Percentiles rank a stretch among this genome's conserved stretches.
Conservation (phyloP, 2,329 filamentous ascomycete genomes). For the Trichophaea hybrida region DNA sequence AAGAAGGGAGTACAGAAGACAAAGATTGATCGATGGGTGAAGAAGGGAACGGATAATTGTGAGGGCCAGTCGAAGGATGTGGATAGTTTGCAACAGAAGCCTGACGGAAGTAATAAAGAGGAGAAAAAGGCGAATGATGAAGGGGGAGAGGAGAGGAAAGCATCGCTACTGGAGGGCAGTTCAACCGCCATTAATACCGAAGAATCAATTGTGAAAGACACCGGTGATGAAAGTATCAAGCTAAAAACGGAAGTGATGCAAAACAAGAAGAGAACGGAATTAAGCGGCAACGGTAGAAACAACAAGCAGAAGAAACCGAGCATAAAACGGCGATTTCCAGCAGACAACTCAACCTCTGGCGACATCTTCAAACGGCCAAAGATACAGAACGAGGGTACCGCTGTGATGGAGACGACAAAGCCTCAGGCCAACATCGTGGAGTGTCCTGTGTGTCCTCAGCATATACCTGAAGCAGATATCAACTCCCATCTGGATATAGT, state of each 20-base stretch:
- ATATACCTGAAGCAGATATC: not conserved
- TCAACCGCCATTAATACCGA: not conserved
- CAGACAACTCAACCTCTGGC: too few species aligned
- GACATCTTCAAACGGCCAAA: not conserved
- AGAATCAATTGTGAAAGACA: not conserved
- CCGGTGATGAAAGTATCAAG: not conserved
- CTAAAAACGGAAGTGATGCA: not conserved
- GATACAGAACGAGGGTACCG: not conserved
- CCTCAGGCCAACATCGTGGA: not conserved
- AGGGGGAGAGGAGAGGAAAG: not conserved
- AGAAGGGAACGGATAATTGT: not conserved
- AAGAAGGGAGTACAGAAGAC: conserved; percentile 1
- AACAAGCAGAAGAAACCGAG: not conserved
- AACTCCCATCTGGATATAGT: conserved; percentile 1
- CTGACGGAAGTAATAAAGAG: not conserved
- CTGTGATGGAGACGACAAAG: not conserved
- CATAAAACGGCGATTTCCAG: not conserved
- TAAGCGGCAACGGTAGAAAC: not conserved
- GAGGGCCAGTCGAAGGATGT: too few species aligned
- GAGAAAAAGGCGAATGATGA: not conserved
- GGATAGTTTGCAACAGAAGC: not conserved
- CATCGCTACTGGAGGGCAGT: not conserved
- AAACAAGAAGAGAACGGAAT: not conserved
- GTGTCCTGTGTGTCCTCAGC: not conserved
- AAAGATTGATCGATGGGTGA: conserved; percentile 2